These are phyloP conservation scores for Epichloe festucae DNA, from an alignment of 2,329 filamentous ascomycete genomes.

Conservation along the genomic window DNA sequence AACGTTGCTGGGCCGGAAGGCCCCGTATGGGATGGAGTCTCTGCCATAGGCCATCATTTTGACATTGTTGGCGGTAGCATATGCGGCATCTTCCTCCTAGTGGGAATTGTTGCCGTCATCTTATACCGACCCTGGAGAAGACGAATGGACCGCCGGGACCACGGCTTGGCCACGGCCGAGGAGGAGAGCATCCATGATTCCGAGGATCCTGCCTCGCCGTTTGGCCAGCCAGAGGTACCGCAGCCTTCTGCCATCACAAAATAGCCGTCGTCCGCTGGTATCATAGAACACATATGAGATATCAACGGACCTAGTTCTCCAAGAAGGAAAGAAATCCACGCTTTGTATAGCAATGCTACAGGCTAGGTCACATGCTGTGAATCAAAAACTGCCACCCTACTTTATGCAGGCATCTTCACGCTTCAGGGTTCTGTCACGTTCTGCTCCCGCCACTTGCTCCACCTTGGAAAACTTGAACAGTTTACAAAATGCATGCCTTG, in stretches of 20 bases:
- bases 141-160: slow-evolving; percentile 22
- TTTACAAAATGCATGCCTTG: slow-evolving; percentile 5
- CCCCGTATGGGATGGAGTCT: slow-evolving; percentile 82
- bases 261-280: neutral
- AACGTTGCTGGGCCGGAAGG: slow-evolving; percentile 63
- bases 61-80: slow-evolving; percentile 80
- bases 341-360: neutral
- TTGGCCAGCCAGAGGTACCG: neutral
- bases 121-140: slow-evolving; percentile 69
- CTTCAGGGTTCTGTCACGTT: neutral
- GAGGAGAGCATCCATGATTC: neutral
- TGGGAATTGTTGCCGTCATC: slow-evolving; percentile 60
- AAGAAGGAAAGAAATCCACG: neutral
- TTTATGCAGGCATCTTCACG: neutral
- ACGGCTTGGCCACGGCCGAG: slow-evolving; percentile 5
- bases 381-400: neutral
- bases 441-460: neutral
- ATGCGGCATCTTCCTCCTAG: slow-evolving; percentile 70
- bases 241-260: neutral
- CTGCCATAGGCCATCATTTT: slow-evolving; percentile 63
- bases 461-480: neutral
- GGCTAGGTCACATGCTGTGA: neutral
- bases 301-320: neutral
- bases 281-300: too few species aligned
- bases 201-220: neutral